Base-by-base conservation (phyloP, 179 eudicot genomes). In the Pouteria campechiana region DNA sequence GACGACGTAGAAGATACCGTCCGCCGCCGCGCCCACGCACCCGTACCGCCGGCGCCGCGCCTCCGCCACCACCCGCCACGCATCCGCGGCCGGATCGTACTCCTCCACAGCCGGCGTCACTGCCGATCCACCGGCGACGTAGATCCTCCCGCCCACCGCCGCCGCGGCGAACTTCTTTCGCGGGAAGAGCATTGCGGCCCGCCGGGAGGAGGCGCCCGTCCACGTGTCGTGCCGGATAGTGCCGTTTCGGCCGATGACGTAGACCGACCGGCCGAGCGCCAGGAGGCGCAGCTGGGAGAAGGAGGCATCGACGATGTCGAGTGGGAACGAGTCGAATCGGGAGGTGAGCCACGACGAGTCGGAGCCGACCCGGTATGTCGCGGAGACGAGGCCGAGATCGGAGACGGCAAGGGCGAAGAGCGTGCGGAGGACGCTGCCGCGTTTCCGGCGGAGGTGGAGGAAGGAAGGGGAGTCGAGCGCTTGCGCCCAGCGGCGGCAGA, bases 91-190 rank as follows among this genome's bases (percentile, higher is more conserved):
- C 2, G 92, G 87, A 7, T 83, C 76, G 43, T 69, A 87, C 45
- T 77, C 81, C 54, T 87, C 96, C 25, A 87, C 79, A 4, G 71
- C 68, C 6, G 79, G 42, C 3, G 68, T 36, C 16, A 76, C 35
- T 4, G 75, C 39, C 1, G 84, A 61, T 15, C 96, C 94, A 0
- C 94, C 94, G 14, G 90, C 77, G 28, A 79, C 74, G 65, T 76
- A 80, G 5, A 83, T 60, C 48, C 43, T 68, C 3, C 79, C 92
- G 10, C 16, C 37, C 1, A 87, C 60, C 0, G 46, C 53, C 0
- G 87, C 90, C 0, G 65, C 77, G 2, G 96, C 94, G 50, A 87
- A 87, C 29, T 87, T 72, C 32, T 80, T 87, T 42, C 94, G 50
- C 10, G 73, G 60, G 2, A 63, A 57, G 2, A 55, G 4, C 68